Evolutionary conservation across 441 rosid species (phyloP), one percentile per base, ranked within the genome.

Genomic region (Sinapis alba): DNA sequence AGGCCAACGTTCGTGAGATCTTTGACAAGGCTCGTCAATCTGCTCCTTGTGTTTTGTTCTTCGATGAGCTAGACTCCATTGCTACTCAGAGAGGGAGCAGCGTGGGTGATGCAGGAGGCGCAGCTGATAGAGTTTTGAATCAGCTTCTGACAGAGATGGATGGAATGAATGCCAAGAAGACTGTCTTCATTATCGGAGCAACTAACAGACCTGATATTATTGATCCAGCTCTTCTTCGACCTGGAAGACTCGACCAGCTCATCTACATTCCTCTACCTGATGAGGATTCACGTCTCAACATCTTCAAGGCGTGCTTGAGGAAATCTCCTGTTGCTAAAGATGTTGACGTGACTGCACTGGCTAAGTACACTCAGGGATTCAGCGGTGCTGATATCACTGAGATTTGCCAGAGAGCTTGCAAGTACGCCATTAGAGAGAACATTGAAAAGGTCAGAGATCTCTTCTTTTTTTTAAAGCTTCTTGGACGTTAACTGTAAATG

Each of bases 371-470:
- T 32, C 85, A 76, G 12, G 88, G 88, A 43, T 86, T 86, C 78
- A 86, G 89, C 51, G 86, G 90, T 68, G 90, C 88, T 7, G 90
- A 86, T 81, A 83, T 86, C 56, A 84, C 88, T 6, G 90, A 84
- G 79, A 81, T 86, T 43, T 86, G 89, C 60, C 89, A 86, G 79
- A 84, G 90, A 23, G 86, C 86, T 74, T 86, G 86, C 83, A 86
- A 86, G 72, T 86, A 84, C 58, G 88, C 90, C 32, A 86, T 86
- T 36, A 72, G 90, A 80, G 86, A 86, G 20, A 84, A 86, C 69
- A 86, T 84, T 1, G 90, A 86, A 81, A 83, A 86, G 88, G 87
- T 84, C 11, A 51, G 74, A 6, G 23, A 36, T 4, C 10, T 36
- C n/a, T 32, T 36, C 43, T 36, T 36, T 36, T 36, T 13, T 36